Percentiles rank a stretch among this genome's conserved stretches.
phyloP scores from a whole-genome alignment of 2,329 filamentous ascomycete genomes.

The Mollisia scopiformis region DNA sequence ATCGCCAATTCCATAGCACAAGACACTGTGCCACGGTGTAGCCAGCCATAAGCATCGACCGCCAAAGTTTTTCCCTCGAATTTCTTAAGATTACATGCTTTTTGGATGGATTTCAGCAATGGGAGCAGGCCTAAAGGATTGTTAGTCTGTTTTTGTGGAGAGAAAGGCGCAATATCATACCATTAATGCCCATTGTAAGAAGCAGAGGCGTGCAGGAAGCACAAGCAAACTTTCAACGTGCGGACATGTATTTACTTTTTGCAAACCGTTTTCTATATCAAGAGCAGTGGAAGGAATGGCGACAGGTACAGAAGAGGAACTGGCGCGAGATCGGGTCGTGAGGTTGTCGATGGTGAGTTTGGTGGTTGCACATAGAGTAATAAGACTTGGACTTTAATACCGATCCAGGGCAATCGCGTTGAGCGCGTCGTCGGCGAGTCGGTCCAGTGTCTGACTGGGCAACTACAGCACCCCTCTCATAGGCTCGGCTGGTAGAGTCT shows the following conservation, averaged over 20 bases:
- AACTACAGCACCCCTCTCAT: not conserved
- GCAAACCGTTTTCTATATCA: not conserved
- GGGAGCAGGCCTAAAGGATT: constrained; percentile 74
- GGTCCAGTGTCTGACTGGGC: constrained; percentile 16
- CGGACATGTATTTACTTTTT: constrained; percentile 23
- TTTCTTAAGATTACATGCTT: constrained; percentile 82
- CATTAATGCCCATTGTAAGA: constrained; percentile 35
- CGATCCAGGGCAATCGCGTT: constrained; percentile 5
- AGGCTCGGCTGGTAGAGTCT: not conserved
- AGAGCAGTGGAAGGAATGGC: not conserved
- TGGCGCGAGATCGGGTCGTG: not conserved
- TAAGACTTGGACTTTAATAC: not conserved
- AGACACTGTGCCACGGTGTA: constrained; percentile 88
- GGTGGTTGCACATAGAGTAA: constrained; percentile 11
- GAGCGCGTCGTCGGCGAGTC: constrained; percentile 4
- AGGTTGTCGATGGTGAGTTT: constrained; percentile 13
- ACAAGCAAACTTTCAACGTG: constrained; percentile 24
- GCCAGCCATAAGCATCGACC: constrained; percentile 98
- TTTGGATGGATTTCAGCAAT: constrained; percentile 94
- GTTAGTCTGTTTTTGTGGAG: not conserved
- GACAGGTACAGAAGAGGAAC: not conserved
- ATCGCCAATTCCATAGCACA: constrained; percentile 91
- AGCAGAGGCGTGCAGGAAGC: constrained; percentile 15
- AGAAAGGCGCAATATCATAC: constrained; percentile 7
- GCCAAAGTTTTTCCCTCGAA: constrained; percentile 86